A percentile compares a stretch with the other conserved stretches of the same genome.
Evolutionary conservation across 257 asterid species (phyloP).

Genomic region (Orobanche coerulescens): DNA sequence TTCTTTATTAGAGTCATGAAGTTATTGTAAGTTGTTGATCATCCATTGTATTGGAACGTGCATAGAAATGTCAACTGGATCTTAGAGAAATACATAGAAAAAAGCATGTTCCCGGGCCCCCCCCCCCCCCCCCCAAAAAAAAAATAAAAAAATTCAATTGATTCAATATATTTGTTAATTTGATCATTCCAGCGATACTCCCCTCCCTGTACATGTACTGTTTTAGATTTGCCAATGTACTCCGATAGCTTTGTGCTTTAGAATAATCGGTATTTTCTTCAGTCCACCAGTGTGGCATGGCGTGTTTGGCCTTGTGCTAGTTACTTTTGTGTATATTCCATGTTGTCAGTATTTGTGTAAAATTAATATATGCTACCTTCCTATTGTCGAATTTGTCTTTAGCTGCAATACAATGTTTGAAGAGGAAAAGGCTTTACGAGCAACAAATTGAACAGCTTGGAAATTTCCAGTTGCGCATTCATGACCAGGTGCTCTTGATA

Average conservation of each 20-base stretch:
- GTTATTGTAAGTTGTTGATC: not conserved
- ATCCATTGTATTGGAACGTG: not conserved
- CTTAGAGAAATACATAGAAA: not conserved
- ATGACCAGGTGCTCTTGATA: slow-evolving; percentile 56
- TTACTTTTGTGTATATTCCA: not conserved
- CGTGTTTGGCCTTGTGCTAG: not conserved
- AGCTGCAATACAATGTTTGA: slow-evolving; percentile 88
- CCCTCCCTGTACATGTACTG: slow-evolving; percentile 7
- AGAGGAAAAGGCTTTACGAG: slow-evolving; percentile 75
- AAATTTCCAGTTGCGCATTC: slow-evolving; percentile 78
- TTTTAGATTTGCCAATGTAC: too few species aligned
- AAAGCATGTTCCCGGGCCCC: too few species aligned
- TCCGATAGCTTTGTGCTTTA: not conserved
- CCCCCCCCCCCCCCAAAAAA: too few species aligned
- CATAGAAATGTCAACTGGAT: not conserved
- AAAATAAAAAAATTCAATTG: too few species aligned
- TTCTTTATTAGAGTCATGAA: slow-evolving; percentile 1
- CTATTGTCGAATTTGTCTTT: slow-evolving; percentile 10
- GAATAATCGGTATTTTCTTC: not conserved
- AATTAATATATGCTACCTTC: slow-evolving; percentile 10
- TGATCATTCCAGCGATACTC: not conserved
- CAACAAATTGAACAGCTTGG: slow-evolving; percentile 80
- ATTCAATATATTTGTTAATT: not conserved
- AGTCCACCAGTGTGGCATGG: slow-evolving; percentile 1
- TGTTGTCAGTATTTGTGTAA: not conserved